These are phyloP conservation scores for Herpotrichia juniperi DNA, from an alignment of 2,329 filamentous ascomycete genomes.

Conservation along the genomic window DNA sequence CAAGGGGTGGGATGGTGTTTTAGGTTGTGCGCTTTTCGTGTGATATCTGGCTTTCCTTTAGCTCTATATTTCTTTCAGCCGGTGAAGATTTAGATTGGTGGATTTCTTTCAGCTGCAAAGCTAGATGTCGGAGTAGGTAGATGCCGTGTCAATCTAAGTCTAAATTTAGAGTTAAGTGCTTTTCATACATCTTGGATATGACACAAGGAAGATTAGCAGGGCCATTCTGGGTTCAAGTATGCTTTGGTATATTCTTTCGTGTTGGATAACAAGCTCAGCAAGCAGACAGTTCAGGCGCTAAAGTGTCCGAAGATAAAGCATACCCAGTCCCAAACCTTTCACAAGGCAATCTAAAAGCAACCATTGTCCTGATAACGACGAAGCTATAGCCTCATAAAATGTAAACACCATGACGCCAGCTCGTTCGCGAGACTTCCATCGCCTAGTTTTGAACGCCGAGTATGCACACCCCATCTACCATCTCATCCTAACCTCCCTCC, in stretches of 20 bases:
- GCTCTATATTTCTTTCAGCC: no score
- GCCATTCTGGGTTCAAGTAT: no score
- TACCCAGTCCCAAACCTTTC: neutral
- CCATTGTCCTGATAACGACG: no score
- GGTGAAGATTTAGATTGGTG: no score
- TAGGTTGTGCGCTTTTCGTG: no score
- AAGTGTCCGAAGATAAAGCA: neutral
- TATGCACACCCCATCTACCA: neutral
- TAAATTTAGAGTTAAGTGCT: no score
- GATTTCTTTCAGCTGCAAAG: neutral
- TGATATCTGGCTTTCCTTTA: no score
- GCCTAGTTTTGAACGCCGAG: neutral
- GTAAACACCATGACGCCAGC: neutral
- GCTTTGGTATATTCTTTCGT: neutral
- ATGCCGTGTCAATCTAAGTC: neutral
- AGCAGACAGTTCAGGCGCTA: neutral
- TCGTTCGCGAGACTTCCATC: neutral
- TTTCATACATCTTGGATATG: no score
- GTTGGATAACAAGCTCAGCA: neutral
- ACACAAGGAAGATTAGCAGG: no score
- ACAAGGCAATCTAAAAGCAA: neutral
- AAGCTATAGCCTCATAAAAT: no score
- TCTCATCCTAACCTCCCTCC: neutral
- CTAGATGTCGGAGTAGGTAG: neutral
- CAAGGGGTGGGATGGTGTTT: neutral